Conservation (phyloP, 768 basidiomycete species). For the Termitomyces sp. region DNA sequence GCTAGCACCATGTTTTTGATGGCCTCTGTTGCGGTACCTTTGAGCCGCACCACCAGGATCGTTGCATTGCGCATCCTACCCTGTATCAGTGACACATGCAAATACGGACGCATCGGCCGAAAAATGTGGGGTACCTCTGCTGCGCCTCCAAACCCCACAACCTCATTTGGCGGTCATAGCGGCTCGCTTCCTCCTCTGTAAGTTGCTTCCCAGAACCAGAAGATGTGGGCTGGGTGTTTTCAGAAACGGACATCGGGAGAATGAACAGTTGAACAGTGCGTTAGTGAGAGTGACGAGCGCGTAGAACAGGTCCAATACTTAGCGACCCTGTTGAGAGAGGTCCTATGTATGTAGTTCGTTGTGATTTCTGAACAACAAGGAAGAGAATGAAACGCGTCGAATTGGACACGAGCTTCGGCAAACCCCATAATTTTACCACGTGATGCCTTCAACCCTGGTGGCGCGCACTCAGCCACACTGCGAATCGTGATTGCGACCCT, state of each 20-base stretch:
- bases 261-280: background rate
- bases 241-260: slow-evolving; percentile 2
- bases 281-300: background rate
- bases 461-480: background rate
- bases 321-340: background rate
- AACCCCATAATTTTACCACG: background rate
- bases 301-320: background rate
- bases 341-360: no score
- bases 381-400: background rate
- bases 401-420: background rate
- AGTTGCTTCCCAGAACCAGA: slow-evolving; percentile 22
- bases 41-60: slow-evolving; percentile 75
- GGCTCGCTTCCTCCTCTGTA: slow-evolving; percentile 68
- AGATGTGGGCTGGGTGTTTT: slow-evolving; percentile 5
- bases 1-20: slow-evolving; percentile 98
- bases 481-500: background rate
- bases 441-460: background rate
- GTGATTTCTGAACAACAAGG: background rate
- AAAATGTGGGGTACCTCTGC: slow-evolving; percentile 52
- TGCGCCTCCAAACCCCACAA: slow-evolving; percentile 99
- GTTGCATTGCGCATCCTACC: slow-evolving; percentile 91
- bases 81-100: slow-evolving; percentile 16
- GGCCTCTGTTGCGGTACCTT: slow-evolving; percentile 86
- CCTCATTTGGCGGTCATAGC: slow-evolving; percentile 96
- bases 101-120: slow-evolving; percentile 7